Base-by-base conservation (phyloP, 108 stramenopile genomes). In the Cyclotella baltica region DNA sequence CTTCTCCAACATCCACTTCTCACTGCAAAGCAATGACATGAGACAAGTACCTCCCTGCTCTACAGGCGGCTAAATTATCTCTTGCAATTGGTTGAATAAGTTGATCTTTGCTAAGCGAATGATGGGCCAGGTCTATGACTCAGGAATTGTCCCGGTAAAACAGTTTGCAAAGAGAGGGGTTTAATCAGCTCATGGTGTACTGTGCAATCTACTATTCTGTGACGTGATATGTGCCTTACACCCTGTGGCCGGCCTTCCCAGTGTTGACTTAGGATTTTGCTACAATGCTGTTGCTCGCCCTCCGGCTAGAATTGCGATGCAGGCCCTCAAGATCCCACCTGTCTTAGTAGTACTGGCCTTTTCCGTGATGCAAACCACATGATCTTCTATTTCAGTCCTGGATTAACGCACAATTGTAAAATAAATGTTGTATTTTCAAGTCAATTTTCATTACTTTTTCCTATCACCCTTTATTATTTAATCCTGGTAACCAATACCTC, bases 401-500 rank as follows among this genome's bases (percentile, higher is more conserved):
- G 50, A n/a, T n/a, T n/a, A n/a, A n/a, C n/a, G n/a, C n/a, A n/a
- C n/a, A n/a, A n/a, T n/a, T n/a, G n/a, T n/a, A n/a, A n/a, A n/a
- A n/a, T n/a, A n/a, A n/a, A n/a, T n/a, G n/a, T n/a, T n/a, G n/a
- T n/a, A n/a, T n/a, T n/a, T n/a, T n/a, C n/a, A n/a, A n/a, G n/a
- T n/a, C n/a, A n/a, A n/a, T n/a, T n/a, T n/a, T 43, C 40, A 13
- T 43, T 43, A 43, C 40, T 43, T 13, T 6, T 43, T 43, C 6
- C 40, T 43, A 6, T 43, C 40, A 43, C 40, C 40, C 1, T 31
- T 30, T 15, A 8, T 56, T 87, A 90, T 63, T 92, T 92, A 50
- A 92, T 83, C 68, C 88, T 80, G 4, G 90, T 89, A 4, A 89
- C 87, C 61, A 89, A 53, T 16, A 92, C 88, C 68, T 92, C 90